A percentile compares a stretch with the other conserved stretches of the same genome.
Evolutionary conservation across 2,329 filamentous ascomycete species (phyloP).

Genomic region (Epichloe sp.): DNA sequence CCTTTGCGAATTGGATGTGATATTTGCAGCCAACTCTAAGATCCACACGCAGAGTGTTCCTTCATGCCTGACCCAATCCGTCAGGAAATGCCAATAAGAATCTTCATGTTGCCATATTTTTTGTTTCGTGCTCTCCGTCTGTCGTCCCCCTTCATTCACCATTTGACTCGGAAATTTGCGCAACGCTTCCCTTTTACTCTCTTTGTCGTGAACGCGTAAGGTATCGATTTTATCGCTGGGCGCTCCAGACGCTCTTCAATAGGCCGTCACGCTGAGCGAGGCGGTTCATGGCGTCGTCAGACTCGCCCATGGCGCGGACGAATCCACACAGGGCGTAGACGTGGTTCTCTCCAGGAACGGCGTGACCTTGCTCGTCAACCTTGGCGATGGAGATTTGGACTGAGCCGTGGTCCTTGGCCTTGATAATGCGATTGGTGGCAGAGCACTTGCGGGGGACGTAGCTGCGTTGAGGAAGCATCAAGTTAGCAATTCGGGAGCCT

Average conservation of each 20-base stretch:
- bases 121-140: neutral
- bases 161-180: slow-evolving; percentile 4
- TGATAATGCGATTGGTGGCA: slow-evolving; percentile 99
- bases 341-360: slow-evolving; percentile 88
- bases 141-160: neutral
- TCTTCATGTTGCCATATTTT: slow-evolving; percentile 4
- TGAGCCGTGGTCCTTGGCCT: slow-evolving; percentile 98
- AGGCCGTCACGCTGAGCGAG: slow-evolving; percentile 92
- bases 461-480: slow-evolving; percentile 31
- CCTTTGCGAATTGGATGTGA: slow-evolving; percentile 30
- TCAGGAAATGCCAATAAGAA: slow-evolving; percentile 8
- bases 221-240: slow-evolving; percentile 42
- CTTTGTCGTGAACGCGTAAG: slow-evolving; percentile 7
- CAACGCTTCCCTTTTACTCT: slow-evolving; percentile 6
- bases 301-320: slow-evolving; percentile 95
- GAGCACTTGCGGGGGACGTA: slow-evolving; percentile 99
- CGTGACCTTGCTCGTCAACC: slow-evolving; percentile 97
- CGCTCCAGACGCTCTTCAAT: slow-evolving; percentile 94
- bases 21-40: slow-evolving; percentile 31
- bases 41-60: slow-evolving; percentile 15
- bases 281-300: slow-evolving; percentile 91
- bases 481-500: slow-evolving; percentile 14
- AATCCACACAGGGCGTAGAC: slow-evolving; percentile 96
- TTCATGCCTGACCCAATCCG: slow-evolving; percentile 24
- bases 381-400: slow-evolving; percentile 96